Base-by-base conservation (phyloP, 2,329 filamentous ascomycete genomes). In the Cercospora nicotianae region DNA sequence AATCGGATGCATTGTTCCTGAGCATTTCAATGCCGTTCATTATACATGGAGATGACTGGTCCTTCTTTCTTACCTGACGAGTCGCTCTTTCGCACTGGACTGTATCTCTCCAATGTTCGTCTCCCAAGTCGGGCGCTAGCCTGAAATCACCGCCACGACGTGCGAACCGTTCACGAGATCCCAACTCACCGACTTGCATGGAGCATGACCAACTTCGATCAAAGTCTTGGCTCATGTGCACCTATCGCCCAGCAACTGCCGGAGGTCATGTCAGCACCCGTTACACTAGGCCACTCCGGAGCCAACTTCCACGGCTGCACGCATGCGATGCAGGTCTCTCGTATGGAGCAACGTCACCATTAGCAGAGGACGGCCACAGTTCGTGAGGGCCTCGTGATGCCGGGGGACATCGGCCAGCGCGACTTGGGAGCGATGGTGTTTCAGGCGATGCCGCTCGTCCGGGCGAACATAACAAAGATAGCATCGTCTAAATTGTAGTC, bases 211-310 rank as follows among this genome's bases (percentile, higher is more conserved):
- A 31, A 20, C 28, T 26, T 18, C 18, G 31, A 36, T 18, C 51
- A 33, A 33, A 12, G 20, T 48, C 60, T 63, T 63, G 60, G 60
- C 60, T 63, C 45, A 63, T 63, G 42, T 63, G 26, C 39, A 48
- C 60, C 60, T 53, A 63, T 53, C 39, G 28, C 45, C 12, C 39
- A 36, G 45, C 60, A 33, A 48, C 30, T 55, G 20, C 26, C 13
- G 51, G 61, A 57, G 48, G 48, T 63, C 61, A 63, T 63, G 30
- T 39, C 61, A 57, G 30, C 42, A 20, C 18, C 45, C n/a, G 61
- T 63, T 36, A 12, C 28, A 63, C 61, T 1, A 36, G 20, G 12
- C n/a, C 48, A 33, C 28, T 28, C 18, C 45, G 42, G 48, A 26
- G 16, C n/a, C 18, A 26, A 16, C 28, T 63, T 48, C 61, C 45